phyloP scores from a whole-genome alignment of 306 rosid genomes.

The Chamaecrista fasciculata region DNA sequence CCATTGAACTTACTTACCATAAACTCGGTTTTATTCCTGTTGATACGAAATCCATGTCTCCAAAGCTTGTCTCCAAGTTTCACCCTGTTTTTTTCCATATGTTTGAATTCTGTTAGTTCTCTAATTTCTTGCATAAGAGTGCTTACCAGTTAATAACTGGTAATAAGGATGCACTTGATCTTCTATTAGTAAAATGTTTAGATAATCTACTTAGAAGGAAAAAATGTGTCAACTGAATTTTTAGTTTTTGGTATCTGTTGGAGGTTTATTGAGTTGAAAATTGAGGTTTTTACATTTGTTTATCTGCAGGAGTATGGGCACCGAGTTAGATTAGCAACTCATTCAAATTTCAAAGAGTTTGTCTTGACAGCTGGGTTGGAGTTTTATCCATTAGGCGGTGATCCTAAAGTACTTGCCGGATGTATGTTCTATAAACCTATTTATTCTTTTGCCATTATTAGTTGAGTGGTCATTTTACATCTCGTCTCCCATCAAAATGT shows the following conservation, averaged over 20 bases:
- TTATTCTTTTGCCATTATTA: conserved; percentile 26
- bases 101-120: neutral
- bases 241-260: neutral
- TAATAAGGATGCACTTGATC: neutral
- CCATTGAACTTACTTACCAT: too few relatives aligned
- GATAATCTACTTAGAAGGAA: conserved; percentile 3
- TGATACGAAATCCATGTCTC: too few relatives aligned
- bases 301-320: conserved; percentile 95
- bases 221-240: conserved; percentile 5
- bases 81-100: neutral
- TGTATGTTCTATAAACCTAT: conserved; percentile 72
- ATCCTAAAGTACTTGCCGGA: conserved; percentile 97
- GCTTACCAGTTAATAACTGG: neutral
- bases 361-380: conserved; percentile 98
- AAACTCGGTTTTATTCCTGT: too few relatives aligned
- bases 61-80: neutral
- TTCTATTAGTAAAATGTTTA: conserved; percentile 5
- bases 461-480: conserved; percentile 7
- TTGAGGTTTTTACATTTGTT: conserved; percentile 9
- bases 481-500: neutral
- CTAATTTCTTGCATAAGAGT: neutral
- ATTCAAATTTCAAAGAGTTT: conserved; percentile 98
- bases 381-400: conserved; percentile 96
- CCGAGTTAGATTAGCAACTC: conserved; percentile 97
- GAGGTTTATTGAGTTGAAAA: neutral